These are phyloP conservation scores for Tricholoma matsutake DNA, from an alignment of 768 basidiomycete genomes.

Conservation along the genomic window DNA sequence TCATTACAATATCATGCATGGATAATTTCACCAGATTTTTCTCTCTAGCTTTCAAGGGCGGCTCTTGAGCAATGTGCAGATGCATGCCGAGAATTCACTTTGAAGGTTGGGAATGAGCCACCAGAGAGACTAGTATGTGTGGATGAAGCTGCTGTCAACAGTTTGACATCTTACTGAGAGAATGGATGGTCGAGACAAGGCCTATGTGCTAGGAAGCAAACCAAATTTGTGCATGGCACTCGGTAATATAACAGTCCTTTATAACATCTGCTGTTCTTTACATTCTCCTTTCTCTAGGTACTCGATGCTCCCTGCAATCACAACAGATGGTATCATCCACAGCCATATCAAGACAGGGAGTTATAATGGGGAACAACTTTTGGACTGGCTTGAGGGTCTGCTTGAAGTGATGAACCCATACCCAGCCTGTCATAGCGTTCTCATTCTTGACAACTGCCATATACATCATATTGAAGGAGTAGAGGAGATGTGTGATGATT, in stretches of 20 bases:
- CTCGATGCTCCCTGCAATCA: not conserved
- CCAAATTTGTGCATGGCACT: not conserved
- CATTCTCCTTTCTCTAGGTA: too few species aligned
- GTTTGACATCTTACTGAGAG: not conserved
- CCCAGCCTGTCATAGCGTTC: not conserved
- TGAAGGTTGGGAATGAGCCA: not conserved
- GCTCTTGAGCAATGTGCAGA: not conserved
- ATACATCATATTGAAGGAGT: not conserved
- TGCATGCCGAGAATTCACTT: not conserved
- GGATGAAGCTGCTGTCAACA: not conserved
- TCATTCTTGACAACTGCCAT: not conserved
- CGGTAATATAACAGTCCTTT: too few species aligned
- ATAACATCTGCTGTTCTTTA: too few species aligned
- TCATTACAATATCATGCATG: too few species aligned
- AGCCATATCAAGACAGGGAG: not conserved
- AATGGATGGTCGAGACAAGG: not conserved
- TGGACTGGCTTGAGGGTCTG: not conserved
- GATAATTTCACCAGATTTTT: too few species aligned
- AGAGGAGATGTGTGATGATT: not conserved
- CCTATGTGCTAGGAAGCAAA: not conserved
- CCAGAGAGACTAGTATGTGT: not conserved
- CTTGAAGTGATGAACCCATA: not conserved
- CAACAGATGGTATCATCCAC: not conserved
- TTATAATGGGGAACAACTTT: not conserved
- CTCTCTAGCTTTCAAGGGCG: not conserved